Percentiles rank a stretch among this genome's conserved stretches.
Conservation (phyloP, 2,329 filamentous ascomycete genomes). For the Neonectria sp. region DNA sequence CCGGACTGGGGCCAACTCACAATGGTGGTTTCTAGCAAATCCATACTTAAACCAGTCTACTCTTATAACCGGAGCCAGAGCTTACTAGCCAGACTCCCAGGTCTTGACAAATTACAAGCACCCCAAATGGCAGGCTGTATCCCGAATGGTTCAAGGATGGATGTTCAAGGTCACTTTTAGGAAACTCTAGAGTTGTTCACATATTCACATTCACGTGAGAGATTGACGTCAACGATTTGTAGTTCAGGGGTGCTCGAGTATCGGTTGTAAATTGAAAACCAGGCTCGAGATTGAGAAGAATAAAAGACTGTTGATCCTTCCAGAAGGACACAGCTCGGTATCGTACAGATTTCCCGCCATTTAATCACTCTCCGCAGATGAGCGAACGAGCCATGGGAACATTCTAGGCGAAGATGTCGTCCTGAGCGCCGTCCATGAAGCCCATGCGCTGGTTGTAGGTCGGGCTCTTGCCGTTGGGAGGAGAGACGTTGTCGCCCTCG, state of each 20-base stretch:
- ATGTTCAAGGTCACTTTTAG: neutral
- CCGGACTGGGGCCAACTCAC: no score
- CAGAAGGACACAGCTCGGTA: slow-evolving; percentile 20
- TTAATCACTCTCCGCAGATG: neutral
- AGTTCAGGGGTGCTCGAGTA: neutral
- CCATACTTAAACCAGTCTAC: no score
- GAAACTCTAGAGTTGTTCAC: neutral
- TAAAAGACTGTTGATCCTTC: slow-evolving; percentile 19
- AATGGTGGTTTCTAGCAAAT: no score
- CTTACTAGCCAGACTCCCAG: no score
- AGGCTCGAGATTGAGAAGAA: slow-evolving; percentile 11
- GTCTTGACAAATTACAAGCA: no score
- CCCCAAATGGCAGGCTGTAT: no score
- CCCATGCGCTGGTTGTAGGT: slow-evolving; percentile 54
- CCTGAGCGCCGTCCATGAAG: slow-evolving; percentile 51
- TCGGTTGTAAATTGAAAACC: slow-evolving; percentile 26
- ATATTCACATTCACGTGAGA: neutral
- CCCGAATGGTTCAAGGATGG: no score
- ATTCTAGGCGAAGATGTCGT: slow-evolving; percentile 47
- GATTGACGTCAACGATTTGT: neutral
- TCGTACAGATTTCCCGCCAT: slow-evolving; percentile 8
- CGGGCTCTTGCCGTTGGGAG: slow-evolving; percentile 47
- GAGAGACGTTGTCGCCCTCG: slow-evolving; percentile 53
- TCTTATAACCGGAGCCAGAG: no score
- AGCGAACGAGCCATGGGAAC: slow-evolving; percentile 8